phyloP scores from a whole-genome alignment of 2,329 filamentous ascomycete species.

The Aspergillus bombycis region DNA sequence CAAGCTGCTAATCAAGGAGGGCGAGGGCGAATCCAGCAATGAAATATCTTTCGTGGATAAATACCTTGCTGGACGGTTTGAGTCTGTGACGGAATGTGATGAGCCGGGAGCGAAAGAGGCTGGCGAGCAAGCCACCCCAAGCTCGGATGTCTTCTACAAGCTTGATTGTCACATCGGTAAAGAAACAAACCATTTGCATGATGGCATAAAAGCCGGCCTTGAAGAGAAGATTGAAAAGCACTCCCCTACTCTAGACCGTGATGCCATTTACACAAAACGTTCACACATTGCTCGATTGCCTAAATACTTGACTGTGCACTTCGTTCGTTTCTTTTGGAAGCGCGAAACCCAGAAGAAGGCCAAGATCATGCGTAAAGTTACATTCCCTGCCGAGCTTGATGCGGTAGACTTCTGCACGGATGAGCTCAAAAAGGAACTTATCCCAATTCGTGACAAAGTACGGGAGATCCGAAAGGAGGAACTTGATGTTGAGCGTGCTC shows the following conservation, averaged over 20 bases:
- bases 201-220: slow-evolving; percentile 81
- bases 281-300: slow-evolving; percentile 89
- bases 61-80: slow-evolving; percentile 83
- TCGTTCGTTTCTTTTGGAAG: slow-evolving; percentile 98
- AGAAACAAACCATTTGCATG: slow-evolving; percentile 84
- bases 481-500: slow-evolving; percentile 85
- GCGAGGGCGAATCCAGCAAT: slow-evolving; percentile 45
- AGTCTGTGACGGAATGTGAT: slow-evolving; percentile 78
- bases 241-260: slow-evolving; percentile 74
- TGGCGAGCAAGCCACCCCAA: slow-evolving; percentile 70
- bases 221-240: slow-evolving; percentile 90
- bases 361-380: slow-evolving; percentile 99
- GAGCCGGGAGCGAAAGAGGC: slow-evolving; percentile 74
- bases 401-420: slow-evolving; percentile 95
- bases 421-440: slow-evolving; percentile 75
- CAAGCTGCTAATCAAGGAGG: slow-evolving; percentile 70
- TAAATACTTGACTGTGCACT: slow-evolving; percentile 95
- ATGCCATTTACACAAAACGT: slow-evolving; percentile 85
- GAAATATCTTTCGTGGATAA: slow-evolving; percentile 80
- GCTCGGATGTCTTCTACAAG: slow-evolving; percentile 81
- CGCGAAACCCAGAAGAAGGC: slow-evolving; percentile 95
- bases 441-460: slow-evolving; percentile 95
- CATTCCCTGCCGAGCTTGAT: slow-evolving; percentile 91
- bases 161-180: slow-evolving; percentile 93
- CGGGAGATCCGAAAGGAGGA: slow-evolving; percentile 94